Evolutionary conservation across 2,329 filamentous ascomycete species (phyloP).

Genomic region (Apiospora sp.): DNA sequence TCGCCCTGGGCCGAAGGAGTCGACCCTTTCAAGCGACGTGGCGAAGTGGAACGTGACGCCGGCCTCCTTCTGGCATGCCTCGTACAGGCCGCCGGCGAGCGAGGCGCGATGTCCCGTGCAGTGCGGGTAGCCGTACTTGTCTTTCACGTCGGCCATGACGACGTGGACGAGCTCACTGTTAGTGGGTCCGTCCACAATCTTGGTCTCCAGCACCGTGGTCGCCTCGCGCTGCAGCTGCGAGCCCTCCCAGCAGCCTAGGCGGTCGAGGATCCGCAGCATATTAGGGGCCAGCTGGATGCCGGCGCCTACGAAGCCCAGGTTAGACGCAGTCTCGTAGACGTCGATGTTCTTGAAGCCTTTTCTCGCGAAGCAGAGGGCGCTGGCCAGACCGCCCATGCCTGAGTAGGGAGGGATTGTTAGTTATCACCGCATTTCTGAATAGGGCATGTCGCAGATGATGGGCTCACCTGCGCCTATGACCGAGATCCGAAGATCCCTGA

Average conservation of each 20-base stretch:
- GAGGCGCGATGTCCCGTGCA: constrained; percentile 82
- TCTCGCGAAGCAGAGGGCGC: constrained; percentile 76
- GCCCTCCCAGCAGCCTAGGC: constrained; percentile 72
- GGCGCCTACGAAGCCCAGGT: constrained; percentile 82
- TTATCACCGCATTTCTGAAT: not conserved
- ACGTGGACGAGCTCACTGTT: constrained; percentile 76
- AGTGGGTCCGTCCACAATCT: constrained; percentile 76
- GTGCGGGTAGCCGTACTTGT: constrained; percentile 77
- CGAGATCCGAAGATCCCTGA: constrained; percentile 50
- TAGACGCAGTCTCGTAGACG: constrained; percentile 76
- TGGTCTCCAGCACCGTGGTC: constrained; percentile 74
- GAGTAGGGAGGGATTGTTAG: constrained; percentile 3
- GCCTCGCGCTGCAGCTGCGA: constrained; percentile 72
- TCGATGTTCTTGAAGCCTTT: constrained; percentile 77
- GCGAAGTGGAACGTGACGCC: constrained; percentile 75
- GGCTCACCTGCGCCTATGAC: constrained; percentile 57
- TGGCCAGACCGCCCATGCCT: constrained; percentile 83
- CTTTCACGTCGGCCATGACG: constrained; percentile 70
- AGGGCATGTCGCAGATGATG: not conserved
- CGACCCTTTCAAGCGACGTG: constrained; percentile 61
- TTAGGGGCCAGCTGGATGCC: constrained; percentile 88
- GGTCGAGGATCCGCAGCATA: constrained; percentile 78
- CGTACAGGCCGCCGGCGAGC: constrained; percentile 73
- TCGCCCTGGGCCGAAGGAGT: constrained; percentile 62
- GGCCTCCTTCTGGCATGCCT: constrained; percentile 70